Evolutionary conservation across 345 rosid genomes (phyloP).

Genomic region (Eucalyptus rudis): DNA sequence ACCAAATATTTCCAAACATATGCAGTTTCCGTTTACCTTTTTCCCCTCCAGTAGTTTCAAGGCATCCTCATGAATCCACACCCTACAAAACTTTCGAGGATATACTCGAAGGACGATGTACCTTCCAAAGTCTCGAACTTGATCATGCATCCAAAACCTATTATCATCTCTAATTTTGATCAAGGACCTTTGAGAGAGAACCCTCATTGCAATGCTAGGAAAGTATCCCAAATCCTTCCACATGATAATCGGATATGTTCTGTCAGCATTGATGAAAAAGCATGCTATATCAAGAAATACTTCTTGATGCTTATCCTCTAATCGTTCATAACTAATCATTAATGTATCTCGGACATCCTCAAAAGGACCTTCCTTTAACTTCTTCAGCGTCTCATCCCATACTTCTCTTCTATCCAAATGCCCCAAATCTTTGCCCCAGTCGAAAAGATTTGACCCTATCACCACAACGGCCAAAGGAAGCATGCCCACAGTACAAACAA

Average conservation of each 20-base stretch:
- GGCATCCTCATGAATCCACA: not conserved
- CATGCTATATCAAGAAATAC: not conserved
- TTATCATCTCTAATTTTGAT: not conserved
- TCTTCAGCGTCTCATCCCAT: not conserved
- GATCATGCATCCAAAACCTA: not conserved
- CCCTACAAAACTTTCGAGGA: not conserved
- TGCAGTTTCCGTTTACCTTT: not conserved
- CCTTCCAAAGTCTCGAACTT: not conserved
- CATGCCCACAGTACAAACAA: not conserved
- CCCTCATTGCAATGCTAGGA: not conserved
- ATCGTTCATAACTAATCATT: not conserved
- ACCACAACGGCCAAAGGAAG: not conserved
- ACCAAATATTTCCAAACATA: not conserved
- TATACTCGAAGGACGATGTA: not conserved
- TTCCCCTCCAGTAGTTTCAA: not conserved
- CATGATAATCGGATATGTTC: not conserved
- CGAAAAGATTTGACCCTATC: not conserved
- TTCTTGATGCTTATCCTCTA: not conserved
- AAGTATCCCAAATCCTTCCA: not conserved
- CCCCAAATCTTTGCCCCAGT: not conserved
- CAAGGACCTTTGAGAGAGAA: not conserved
- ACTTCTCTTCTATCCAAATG: not conserved
- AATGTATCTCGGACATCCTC: not conserved
- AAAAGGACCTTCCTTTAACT: not conserved
- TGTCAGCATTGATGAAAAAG: not conserved